Conservation (phyloP, 1,139 yeast genomes). For the Blastobotrys serpentis region DNA sequence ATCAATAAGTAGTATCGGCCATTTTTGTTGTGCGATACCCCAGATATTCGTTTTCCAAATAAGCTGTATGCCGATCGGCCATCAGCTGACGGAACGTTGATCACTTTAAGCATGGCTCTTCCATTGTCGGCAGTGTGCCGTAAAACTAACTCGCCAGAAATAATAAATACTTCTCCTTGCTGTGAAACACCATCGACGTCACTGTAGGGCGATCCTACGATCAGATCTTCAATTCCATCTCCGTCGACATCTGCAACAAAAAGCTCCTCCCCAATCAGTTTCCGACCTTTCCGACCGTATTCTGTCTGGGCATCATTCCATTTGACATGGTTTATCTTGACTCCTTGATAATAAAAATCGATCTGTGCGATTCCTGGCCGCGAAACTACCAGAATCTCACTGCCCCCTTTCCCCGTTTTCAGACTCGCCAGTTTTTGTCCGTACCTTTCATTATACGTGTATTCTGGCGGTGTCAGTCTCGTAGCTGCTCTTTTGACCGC, state of each 20-base stretch:
- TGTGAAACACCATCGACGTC: constrained; percentile 39
- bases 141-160: constrained; percentile 38
- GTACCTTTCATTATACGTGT: constrained; percentile 29
- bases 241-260: constrained; percentile 38
- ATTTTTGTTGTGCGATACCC: constrained; percentile 9
- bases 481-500: background rate
- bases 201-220: constrained; percentile 46
- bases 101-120: too few species aligned
- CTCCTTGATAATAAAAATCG: constrained; percentile 33
- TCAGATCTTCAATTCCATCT: constrained; percentile 44
- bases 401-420: constrained; percentile 22
- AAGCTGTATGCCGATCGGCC: constrained; percentile 10
- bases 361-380: constrained; percentile 39
- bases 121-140: too few species aligned
- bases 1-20: constrained; percentile 28
- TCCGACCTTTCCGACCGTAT: constrained; percentile 44
- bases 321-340: constrained; percentile 24
- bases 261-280: constrained; percentile 39
- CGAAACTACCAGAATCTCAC: constrained; percentile 34
- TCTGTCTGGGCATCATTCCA: constrained; percentile 26
- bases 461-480: background rate
- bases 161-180: constrained; percentile 43
- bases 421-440: constrained; percentile 32
- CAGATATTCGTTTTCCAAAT: constrained; percentile 26
- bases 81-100: background rate